Conservation (phyloP, 441 rosid species). For the Populus tomentosa region DNA sequence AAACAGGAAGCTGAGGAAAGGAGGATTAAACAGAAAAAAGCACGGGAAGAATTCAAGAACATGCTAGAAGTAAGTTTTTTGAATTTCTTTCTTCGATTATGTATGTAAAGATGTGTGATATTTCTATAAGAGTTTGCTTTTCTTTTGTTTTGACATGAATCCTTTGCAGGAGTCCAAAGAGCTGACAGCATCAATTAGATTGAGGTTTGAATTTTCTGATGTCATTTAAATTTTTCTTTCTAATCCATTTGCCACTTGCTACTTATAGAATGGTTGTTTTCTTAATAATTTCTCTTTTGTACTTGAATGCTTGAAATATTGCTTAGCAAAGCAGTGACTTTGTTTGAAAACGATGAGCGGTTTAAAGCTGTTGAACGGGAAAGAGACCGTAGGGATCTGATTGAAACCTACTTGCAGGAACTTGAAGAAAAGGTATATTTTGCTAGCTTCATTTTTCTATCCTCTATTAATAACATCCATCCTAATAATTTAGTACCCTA, state of each 20-base stretch:
- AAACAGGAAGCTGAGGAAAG: slow-evolving; percentile 95
- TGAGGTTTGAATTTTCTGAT: slow-evolving; percentile 59
- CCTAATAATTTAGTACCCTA: neutral
- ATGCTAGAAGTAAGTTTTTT: slow-evolving; percentile 83
- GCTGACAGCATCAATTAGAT: slow-evolving; percentile 67
- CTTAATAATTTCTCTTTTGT: slow-evolving; percentile 16
- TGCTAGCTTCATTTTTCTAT: neutral
- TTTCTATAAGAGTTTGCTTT: neutral
- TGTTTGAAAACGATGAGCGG: slow-evolving; percentile 93
- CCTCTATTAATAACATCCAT: neutral
- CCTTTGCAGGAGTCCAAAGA: slow-evolving; percentile 69
- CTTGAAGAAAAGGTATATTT: slow-evolving; percentile 77
- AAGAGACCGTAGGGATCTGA: slow-evolving; percentile 87
- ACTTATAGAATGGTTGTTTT: slow-evolving; percentile 23
- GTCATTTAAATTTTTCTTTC: slow-evolving; percentile 5
- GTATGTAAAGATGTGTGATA: slow-evolving; percentile 1
- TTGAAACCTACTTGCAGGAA: slow-evolving; percentile 72
- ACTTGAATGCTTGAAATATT: neutral
- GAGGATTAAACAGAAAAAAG: slow-evolving; percentile 87
- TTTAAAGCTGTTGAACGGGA: slow-evolving; percentile 88
- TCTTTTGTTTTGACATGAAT: slow-evolving; percentile 9
- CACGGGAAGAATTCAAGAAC: slow-evolving; percentile 80
- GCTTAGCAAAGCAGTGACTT: slow-evolving; percentile 70
- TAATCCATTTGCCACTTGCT: neutral
- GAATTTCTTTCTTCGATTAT: neutral